Percentiles rank a stretch among this genome's conserved stretches.
Evolutionary conservation across 805 yeast genomes (phyloP).

Genomic region (Candida xyloterini): DNA sequence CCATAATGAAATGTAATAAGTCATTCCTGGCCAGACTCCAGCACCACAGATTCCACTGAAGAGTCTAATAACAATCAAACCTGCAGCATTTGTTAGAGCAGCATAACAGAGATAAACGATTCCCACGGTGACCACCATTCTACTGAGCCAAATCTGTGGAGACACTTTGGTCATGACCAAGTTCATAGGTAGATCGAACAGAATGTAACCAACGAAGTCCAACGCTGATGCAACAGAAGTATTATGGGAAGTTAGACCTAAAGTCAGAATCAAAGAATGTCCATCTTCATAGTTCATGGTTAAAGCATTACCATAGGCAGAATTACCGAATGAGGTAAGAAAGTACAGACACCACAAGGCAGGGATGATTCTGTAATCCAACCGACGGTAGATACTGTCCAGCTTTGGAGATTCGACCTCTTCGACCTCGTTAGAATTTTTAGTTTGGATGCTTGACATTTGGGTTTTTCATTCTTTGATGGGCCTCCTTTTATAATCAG

Average conservation of each 20-base stretch:
- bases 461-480: neutral
- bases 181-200: slow-evolving; percentile 88
- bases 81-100: slow-evolving; percentile 52
- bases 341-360: slow-evolving; percentile 80
- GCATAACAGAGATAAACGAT: slow-evolving; percentile 72
- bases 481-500: neutral
- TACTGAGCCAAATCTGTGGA: slow-evolving; percentile 81
- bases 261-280: slow-evolving; percentile 56
- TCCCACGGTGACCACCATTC: slow-evolving; percentile 77
- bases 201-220: slow-evolving; percentile 76
- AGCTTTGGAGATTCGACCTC: slow-evolving; percentile 23
- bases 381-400: slow-evolving; percentile 54
- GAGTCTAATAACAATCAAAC: slow-evolving; percentile 68
- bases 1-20: slow-evolving; percentile 80
- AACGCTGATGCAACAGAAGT: slow-evolving; percentile 75
- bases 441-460: slow-evolving; percentile 3
- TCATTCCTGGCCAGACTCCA: slow-evolving; percentile 90
- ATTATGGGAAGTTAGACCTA: slow-evolving; percentile 53
- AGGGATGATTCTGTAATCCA: slow-evolving; percentile 73
- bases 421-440: slow-evolving; percentile 1
- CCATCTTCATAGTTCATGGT: slow-evolving; percentile 68
- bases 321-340: slow-evolving; percentile 72
- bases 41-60: slow-evolving; percentile 77
- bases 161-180: slow-evolving; percentile 76
- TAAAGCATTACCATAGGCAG: slow-evolving; percentile 73